Evolutionary conservation across 148 eudicot genomes (phyloP), one percentile per base, ranked within the genome.

Genomic region (Camellia granthamiana): DNA sequence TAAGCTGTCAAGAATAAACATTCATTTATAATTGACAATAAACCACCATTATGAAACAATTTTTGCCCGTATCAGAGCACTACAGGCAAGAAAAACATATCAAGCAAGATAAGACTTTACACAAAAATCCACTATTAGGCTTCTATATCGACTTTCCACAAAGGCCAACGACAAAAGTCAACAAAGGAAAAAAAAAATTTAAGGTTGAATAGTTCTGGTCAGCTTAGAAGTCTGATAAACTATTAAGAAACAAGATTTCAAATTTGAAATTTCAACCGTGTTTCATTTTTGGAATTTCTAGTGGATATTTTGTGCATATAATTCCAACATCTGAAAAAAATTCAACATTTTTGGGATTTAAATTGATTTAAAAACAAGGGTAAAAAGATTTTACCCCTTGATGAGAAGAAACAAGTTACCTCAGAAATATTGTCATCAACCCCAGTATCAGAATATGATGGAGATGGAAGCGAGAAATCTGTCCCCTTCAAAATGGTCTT

Each of bases 401-500:
- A 16, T 54, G 14, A 23, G 47, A 68, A 38, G 52, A 19, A 62
- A 30, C 47, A 66, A 76, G 75, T 46, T 88, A 96, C 99, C 99
- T 96, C 97, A 52, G 99, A 94, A 69, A 91, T 76, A 82, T 82
- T 83, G 81, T 96, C 99, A 74, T 93, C 98, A 2, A 72, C 59
- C 4, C 88, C 83, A 71, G 81, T 61, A 75, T 92, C 97, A 41
- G 97, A 91, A 72, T 87, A 87, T 65, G 88, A 90, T 59, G 98
- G 97, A 80, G 97, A 96, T 49, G 89, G 83, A 52, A 86, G 46
- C 0, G 91, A 85, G 77, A 81, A 90, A 60, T 78, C 88, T 9
- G 91, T 86, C 65, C 96, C 97, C 86, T 92, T 94, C 76, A 96
- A 88, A 78, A 96, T 94, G 69, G 47, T 77, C 84, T 94, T 96